Evolutionary conservation across 305 asterid genomes (phyloP).

Genomic region (Solanum hybrid): DNA sequence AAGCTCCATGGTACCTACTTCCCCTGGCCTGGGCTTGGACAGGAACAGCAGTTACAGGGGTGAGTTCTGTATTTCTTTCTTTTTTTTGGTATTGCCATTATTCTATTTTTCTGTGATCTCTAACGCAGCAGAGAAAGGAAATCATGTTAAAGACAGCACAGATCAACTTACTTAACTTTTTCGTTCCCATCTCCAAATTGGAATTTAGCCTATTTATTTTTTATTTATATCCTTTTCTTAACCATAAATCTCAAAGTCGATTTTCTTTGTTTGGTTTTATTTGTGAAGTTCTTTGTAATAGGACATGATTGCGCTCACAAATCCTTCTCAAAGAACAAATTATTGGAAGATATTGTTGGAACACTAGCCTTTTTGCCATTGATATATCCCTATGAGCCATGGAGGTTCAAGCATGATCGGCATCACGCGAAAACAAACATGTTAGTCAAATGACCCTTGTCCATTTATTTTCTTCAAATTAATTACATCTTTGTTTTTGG

Average conservation of each 20-base stretch:
- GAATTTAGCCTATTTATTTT: background rate
- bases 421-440: slow-evolving; percentile 98
- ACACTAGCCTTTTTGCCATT: slow-evolving; percentile 91
- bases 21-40: slow-evolving; percentile 99
- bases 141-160: background rate
- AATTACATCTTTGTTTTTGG: background rate
- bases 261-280: slow-evolving; percentile 8
- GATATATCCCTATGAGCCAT: slow-evolving; percentile 92
- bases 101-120: background rate
- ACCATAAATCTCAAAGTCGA: background rate
- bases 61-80: slow-evolving; percentile 20
- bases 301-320: slow-evolving; percentile 99
- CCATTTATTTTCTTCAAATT: background rate
- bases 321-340: slow-evolving; percentile 83
- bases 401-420: slow-evolving; percentile 95
- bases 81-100: background rate
- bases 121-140: background rate
- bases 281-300: slow-evolving; percentile 85
- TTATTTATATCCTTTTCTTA: background rate
- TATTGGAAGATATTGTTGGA: slow-evolving; percentile 90
- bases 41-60: slow-evolving; percentile 97
- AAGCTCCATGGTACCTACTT: slow-evolving; percentile 97
- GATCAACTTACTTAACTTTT: background rate
- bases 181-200: background rate
- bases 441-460: slow-evolving; percentile 38